Conservation (phyloP, 2,329 filamentous ascomycete species). For the Ophiostoma novo-ulmi region DNA sequence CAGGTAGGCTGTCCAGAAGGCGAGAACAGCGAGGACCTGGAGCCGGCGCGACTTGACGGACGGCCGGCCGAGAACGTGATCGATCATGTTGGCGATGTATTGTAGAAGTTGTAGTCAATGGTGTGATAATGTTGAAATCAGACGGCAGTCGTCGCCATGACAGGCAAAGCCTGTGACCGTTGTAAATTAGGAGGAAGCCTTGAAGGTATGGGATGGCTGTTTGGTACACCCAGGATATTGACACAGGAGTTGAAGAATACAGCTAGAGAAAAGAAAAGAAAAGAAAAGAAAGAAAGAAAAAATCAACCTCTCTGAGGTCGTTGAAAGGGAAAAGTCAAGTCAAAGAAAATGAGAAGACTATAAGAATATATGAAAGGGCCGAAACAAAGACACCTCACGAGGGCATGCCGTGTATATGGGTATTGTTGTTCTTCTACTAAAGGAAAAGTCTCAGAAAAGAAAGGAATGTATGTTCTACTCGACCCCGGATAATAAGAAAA, state of each 20-base stretch:
- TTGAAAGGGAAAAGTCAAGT: not conserved
- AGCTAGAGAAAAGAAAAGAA: not conserved
- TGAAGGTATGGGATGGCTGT: not conserved
- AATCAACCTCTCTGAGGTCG: not conserved
- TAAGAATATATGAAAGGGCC: slow-evolving; percentile 1
- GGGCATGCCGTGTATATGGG: not conserved
- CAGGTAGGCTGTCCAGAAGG: slow-evolving; percentile 86
- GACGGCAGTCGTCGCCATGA: not conserved
- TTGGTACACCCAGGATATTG: too few relatives aligned
- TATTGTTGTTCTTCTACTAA: slow-evolving; percentile 1
- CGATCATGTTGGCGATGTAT: slow-evolving; percentile 50
- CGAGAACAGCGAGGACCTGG: slow-evolving; percentile 84
- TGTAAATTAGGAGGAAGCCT: not conserved
- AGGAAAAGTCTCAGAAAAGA: not conserved
- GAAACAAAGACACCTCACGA: slow-evolving; percentile 8
- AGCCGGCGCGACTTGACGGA: slow-evolving; percentile 88
- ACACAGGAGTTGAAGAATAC: too few relatives aligned
- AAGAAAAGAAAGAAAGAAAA: not conserved
- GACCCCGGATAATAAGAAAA: not conserved
- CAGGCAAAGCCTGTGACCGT: not conserved
- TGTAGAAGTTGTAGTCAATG: not conserved
- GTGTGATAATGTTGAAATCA: not conserved
- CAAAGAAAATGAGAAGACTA: not conserved
- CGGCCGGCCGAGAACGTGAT: slow-evolving; percentile 87
- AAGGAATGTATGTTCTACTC: not conserved